Conservation (phyloP, 495 filamentous ascomycete genomes). For the Penicillium roqueforti region DNA sequence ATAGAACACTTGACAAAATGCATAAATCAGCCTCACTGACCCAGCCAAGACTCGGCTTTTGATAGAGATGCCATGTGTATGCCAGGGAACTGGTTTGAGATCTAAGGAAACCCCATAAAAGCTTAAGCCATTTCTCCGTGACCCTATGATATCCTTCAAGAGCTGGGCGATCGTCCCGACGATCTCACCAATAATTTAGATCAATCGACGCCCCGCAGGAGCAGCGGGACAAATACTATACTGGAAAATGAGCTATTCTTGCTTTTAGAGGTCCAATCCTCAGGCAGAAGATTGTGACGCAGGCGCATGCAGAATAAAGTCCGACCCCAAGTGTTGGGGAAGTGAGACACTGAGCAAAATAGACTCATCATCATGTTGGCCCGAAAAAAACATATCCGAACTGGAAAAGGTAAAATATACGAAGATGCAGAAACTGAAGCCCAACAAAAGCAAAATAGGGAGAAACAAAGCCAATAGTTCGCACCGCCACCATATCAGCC, state of each 20-base stretch:
- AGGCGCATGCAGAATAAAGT: neutral
- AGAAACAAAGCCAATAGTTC: slow-evolving; percentile 13
- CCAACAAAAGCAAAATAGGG: slow-evolving; percentile 12
- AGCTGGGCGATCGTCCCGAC: slow-evolving; percentile 15
- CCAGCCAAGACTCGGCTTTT: neutral
- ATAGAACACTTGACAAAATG: slow-evolving; percentile 2
- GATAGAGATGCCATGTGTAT: neutral
- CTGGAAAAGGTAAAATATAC: neutral
- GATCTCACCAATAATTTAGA: slow-evolving; percentile 22
- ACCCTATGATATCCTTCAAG: slow-evolving; percentile 6
- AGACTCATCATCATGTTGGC: neutral
- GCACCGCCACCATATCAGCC: slow-evolving; percentile 23
- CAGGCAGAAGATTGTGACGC: neutral
- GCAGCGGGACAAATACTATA: no score
- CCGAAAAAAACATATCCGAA: neutral
- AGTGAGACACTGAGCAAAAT: neutral
- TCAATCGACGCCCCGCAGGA: neutral
- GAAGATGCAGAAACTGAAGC: neutral
- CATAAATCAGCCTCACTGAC: slow-evolving; percentile 12
- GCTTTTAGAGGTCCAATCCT: neutral
- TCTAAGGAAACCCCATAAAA: slow-evolving; percentile 14
- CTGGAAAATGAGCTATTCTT: neutral
- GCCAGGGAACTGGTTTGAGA: slow-evolving; percentile 5
- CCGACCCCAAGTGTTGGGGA: neutral
- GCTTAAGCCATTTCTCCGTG: slow-evolving; percentile 10